These are phyloP conservation scores for Malania oleifera DNA, from an alignment of 164 flowering plant genomes.

Conservation along the genomic window DNA sequence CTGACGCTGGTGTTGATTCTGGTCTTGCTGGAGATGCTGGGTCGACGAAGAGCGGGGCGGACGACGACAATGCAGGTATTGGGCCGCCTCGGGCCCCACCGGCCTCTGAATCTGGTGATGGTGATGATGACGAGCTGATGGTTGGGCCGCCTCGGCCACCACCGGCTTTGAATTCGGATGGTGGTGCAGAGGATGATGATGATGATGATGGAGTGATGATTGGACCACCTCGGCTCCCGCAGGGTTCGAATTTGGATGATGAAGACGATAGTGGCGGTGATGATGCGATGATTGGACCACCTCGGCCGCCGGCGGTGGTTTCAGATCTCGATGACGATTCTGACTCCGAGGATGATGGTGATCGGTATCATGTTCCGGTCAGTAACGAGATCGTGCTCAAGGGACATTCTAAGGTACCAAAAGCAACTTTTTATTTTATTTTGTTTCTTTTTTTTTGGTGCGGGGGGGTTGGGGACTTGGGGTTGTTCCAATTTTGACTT, in stretches of 20 bases:
- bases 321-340: slow-evolving; percentile 27
- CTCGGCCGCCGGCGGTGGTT: slow-evolving; percentile 19
- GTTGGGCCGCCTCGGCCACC: slow-evolving; percentile 71
- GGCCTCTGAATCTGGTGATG: not conserved
- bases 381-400: slow-evolving; percentile 90
- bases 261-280: slow-evolving; percentile 15
- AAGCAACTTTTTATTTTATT: not conserved
- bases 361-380: slow-evolving; percentile 56
- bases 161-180: slow-evolving; percentile 7
- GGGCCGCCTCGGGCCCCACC: slow-evolving; percentile 16
- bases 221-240: slow-evolving; percentile 62
- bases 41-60: too few relatives aligned
- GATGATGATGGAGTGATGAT: slow-evolving; percentile 31
- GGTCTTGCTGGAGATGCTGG: not conserved
- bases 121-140: slow-evolving; percentile 23
- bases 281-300: slow-evolving; percentile 14
- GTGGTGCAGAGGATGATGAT: slow-evolving; percentile 4
- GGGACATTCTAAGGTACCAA: slow-evolving; percentile 81
- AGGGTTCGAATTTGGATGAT: slow-evolving; percentile 7
- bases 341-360: slow-evolving; percentile 31
- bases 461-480: too few relatives aligned
- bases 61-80: too few relatives aligned
- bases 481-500: too few relatives aligned
- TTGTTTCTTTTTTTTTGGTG: too few relatives aligned
- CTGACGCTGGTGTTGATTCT: slow-evolving; percentile 12